Evolutionary conservation across 148 eudicot genomes (phyloP).

Genomic region (Fagopyrum esculentum): DNA sequence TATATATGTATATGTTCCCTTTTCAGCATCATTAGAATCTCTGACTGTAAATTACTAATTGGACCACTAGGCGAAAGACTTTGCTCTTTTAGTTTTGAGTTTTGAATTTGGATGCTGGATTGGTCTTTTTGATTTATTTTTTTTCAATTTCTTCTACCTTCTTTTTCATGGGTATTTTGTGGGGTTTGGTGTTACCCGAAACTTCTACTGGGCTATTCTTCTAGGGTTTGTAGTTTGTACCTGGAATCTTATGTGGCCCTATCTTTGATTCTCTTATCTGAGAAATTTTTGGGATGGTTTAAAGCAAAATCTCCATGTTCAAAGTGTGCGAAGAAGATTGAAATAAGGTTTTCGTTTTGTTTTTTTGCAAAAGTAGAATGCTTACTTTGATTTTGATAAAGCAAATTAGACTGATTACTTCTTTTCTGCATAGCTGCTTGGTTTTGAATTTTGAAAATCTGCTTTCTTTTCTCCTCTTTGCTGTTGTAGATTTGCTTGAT

Average conservation of each 20-base stretch:
- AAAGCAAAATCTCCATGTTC: conserved; percentile 3
- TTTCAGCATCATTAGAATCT: neutral
- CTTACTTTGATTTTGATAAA: conserved; percentile 26
- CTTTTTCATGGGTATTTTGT: neutral
- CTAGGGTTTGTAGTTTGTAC: conserved; percentile 10
- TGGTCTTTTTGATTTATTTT: neutral
- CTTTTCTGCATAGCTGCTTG: conserved; percentile 15
- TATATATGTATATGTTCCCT: neutral
- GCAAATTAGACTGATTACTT: conserved; percentile 25
- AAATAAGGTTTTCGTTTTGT: neutral
- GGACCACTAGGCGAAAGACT: conserved; percentile 7
- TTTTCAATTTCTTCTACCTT: neutral
- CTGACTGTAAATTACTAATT: conserved; percentile 6
- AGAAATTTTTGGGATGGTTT: neutral
- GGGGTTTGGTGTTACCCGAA: conserved; percentile 6
- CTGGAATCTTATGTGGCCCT: conserved; percentile 11
- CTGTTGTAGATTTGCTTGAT: conserved; percentile 19
- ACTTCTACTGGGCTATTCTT: neutral
- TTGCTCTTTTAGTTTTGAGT: neutral
- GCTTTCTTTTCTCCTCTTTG: conserved; percentile 21
- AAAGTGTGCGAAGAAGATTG: neutral
- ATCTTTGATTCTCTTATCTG: neutral
- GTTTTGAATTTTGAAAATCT: conserved; percentile 33
- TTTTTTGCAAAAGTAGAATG: conserved; percentile 17
- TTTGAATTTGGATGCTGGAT: conserved; percentile 7